phyloP scores from a whole-genome alignment of 176 grass and related monocot genomes.

The Ampelocalamus luodianensis region DNA sequence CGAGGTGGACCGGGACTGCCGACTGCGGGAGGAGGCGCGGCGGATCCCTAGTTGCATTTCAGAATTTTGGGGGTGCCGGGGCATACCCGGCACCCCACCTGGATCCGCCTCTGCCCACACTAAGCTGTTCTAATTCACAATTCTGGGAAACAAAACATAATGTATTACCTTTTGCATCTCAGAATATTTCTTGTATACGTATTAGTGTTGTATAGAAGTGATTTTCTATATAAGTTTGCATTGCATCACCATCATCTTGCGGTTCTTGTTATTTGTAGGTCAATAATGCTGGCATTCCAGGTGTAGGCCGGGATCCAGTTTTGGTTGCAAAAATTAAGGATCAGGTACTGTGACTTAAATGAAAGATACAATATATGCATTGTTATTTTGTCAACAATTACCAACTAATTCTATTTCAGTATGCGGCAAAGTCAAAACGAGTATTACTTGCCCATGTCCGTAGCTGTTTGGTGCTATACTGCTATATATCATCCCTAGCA shows the following conservation, averaged over 20 bases:
- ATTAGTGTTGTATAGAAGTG: neutral
- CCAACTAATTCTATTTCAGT: neutral
- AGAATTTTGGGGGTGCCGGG: too few relatives aligned
- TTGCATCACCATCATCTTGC: neutral
- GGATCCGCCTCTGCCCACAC: too few relatives aligned
- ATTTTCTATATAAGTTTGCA: slow-evolving; percentile 4
- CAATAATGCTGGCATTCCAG: slow-evolving; percentile 69
- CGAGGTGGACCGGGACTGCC: too few relatives aligned
- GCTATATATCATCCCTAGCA: too few relatives aligned
- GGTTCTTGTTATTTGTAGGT: slow-evolving; percentile 43
- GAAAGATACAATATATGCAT: neutral
- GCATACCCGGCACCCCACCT: too few relatives aligned
- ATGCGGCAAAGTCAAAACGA: neutral
- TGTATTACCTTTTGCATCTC: neutral
- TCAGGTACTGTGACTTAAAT: slow-evolving; percentile 29
- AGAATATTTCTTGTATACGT: neutral
- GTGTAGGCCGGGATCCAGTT: slow-evolving; percentile 50
- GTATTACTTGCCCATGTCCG: neutral
- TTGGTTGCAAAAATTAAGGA: slow-evolving; percentile 50
- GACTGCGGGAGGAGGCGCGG: too few relatives aligned
- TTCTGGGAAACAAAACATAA: slow-evolving; percentile 3
- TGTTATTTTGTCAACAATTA: neutral
- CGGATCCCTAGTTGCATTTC: too few relatives aligned
- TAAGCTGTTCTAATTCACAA: neutral
- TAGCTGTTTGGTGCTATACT: too few relatives aligned